Conservation (phyloP, 2,329 filamentous ascomycete genomes). For the Lasiodiplodia sp. region DNA sequence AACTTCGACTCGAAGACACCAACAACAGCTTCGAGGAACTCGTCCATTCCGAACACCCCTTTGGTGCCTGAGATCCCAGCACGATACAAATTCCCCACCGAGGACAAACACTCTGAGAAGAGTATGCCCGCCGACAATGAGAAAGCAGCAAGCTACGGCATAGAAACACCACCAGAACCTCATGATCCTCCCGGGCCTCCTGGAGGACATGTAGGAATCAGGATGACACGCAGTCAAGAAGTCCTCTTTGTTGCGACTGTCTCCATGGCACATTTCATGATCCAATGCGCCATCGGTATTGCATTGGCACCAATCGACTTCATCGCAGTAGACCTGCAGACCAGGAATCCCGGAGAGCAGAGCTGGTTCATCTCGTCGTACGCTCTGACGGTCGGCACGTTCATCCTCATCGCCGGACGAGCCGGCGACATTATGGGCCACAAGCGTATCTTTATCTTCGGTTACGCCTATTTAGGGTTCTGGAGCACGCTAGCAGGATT, state of each 20-base stretch:
- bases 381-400: conserved; percentile 53
- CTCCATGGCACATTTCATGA: conserved; percentile 41
- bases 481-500: conserved; percentile 52
- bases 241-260: conserved; percentile 40
- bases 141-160: background rate
- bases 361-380: conserved; percentile 55
- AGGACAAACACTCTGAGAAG: background rate
- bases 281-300: conserved; percentile 41
- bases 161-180: background rate
- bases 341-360: conserved; percentile 50
- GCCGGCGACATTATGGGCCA: conserved; percentile 54
- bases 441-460: conserved; percentile 51
- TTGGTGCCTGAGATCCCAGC: background rate
- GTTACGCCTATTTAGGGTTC: conserved; percentile 49
- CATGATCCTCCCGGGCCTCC: background rate
- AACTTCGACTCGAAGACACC: conserved; percentile 6
- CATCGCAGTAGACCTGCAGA: conserved; percentile 54
- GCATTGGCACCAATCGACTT: conserved; percentile 52
- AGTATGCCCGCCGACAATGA: background rate
- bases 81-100: background rate
- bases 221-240: conserved; percentile 37
- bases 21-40: background rate
- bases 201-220: background rate
- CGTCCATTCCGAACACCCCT: background rate
- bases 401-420: conserved; percentile 54